A percentile compares a stretch with the other conserved stretches of the same genome.
phyloP scores from a whole-genome alignment of 139 green algal genomes.

The Parachlorella kessleri region DNA sequence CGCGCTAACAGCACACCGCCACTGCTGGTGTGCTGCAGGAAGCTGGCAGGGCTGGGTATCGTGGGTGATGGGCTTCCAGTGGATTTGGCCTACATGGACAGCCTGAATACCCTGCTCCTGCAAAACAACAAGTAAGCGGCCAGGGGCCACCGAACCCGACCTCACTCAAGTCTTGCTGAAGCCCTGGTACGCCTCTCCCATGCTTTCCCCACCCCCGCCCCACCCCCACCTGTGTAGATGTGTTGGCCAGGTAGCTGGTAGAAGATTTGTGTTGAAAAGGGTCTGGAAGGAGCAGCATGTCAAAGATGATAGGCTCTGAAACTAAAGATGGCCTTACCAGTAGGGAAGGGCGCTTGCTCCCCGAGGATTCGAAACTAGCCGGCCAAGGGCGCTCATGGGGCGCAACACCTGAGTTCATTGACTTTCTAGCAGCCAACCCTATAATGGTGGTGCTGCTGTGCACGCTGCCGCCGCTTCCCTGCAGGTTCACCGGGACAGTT shows the following conservation, averaged over 20 bases:
- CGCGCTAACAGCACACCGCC: background rate
- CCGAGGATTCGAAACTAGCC: too few relatives aligned
- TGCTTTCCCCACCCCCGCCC: background rate
- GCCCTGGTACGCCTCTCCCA: background rate
- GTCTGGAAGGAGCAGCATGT: too few relatives aligned
- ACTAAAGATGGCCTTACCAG: too few relatives aligned
- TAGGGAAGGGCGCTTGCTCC: too few relatives aligned
- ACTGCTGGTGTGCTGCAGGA: background rate
- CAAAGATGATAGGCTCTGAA: too few relatives aligned
- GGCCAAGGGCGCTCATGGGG: background rate
- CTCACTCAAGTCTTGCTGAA: background rate
- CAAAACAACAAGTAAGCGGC: background rate
- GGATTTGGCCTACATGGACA: background rate
- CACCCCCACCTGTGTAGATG: background rate
- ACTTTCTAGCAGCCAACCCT: too few relatives aligned
- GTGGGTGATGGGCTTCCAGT: background rate
- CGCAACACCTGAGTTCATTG: too few relatives aligned
- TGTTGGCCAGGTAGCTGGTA: too few relatives aligned
- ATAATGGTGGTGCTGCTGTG: too few relatives aligned
- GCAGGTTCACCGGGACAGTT: background rate
- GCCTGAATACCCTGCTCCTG: background rate
- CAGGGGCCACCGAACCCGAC: background rate
- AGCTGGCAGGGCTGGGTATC: background rate
- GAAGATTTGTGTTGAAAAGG: too few relatives aligned
- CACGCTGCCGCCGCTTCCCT: background rate